Evolutionary conservation across 371 early-diverging fungal genomes (phyloP).

Genomic region (Rhizopus stolonifer): DNA sequence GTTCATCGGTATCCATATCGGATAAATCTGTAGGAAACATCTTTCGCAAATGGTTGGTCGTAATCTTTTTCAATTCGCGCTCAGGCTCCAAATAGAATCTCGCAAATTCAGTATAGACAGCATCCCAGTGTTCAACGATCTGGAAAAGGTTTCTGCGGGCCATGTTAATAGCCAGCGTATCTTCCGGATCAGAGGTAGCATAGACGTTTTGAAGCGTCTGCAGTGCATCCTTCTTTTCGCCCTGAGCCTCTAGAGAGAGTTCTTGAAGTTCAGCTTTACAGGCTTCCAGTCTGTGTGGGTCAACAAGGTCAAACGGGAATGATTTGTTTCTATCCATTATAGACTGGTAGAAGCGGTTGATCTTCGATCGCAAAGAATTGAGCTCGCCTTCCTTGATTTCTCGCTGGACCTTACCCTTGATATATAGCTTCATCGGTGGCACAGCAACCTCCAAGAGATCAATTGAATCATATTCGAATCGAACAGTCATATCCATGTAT

Average conservation of each 20-base stretch:
- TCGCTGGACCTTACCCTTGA: conserved; percentile 57
- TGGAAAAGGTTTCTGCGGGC: conserved; percentile 75
- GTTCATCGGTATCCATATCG: conserved; percentile 30
- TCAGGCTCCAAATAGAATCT: conserved; percentile 78
- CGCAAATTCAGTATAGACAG: conserved; percentile 76
- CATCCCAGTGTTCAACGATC: conserved; percentile 81
- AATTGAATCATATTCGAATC: conserved; percentile 78
- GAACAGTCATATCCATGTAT: conserved; percentile 71
- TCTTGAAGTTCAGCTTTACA: conserved; percentile 66
- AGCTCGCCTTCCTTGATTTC: conserved; percentile 66
- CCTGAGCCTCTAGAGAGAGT: conserved; percentile 63
- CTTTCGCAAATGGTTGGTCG: conserved; percentile 61
- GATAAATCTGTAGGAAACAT: conserved; percentile 62
- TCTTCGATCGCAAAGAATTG: conserved; percentile 57
- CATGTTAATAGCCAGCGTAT: conserved; percentile 77
- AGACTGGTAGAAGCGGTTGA: conserved; percentile 75
- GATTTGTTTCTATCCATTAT: conserved; percentile 65
- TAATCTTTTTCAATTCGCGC: conserved; percentile 65
- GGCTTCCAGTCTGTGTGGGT: conserved; percentile 59
- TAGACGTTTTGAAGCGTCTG: conserved; percentile 82
- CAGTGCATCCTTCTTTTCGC: conserved; percentile 78
- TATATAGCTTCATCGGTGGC: conserved; percentile 78
- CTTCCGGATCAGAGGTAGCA: conserved; percentile 72
- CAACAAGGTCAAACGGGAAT: conserved; percentile 68
- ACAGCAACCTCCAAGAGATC: conserved; percentile 79